These are phyloP conservation scores for Pharus latifolius DNA, from an alignment of 176 grass and related monocot genomes.

Conservation along the genomic window DNA sequence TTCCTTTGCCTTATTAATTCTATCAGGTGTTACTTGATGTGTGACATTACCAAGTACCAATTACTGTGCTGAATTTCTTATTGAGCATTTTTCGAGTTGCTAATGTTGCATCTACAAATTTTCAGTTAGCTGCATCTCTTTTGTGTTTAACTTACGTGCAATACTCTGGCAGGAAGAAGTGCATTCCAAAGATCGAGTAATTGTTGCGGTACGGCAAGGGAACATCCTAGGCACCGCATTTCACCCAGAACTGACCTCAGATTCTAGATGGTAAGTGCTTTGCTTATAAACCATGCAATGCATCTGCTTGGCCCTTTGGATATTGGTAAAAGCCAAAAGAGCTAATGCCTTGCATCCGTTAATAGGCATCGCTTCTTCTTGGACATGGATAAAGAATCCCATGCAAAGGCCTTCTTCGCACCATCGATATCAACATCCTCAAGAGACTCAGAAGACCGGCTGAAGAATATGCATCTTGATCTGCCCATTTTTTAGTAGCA, in stretches of 20 bases:
- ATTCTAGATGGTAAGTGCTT: slow-evolving; percentile 65
- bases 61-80: neutral
- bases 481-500: slow-evolving; percentile 82
- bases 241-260: slow-evolving; percentile 90
- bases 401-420: slow-evolving; percentile 18
- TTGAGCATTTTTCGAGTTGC: neutral
- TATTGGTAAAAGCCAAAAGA: too few relatives aligned
- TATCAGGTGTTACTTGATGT: neutral
- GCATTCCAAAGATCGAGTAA: slow-evolving; percentile 57
- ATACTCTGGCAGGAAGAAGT: slow-evolving; percentile 45
- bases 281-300: neutral
- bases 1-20: neutral
- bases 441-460: neutral
- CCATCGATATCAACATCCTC: slow-evolving; percentile 20
- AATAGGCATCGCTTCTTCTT: slow-evolving; percentile 76
- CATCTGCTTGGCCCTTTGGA: neutral
- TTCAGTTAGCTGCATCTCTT: neutral
- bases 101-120: neutral
- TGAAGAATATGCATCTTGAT: slow-evolving; percentile 35
- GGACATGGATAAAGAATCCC: slow-evolving; percentile 62
- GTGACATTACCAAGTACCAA: neutral
- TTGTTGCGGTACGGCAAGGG: slow-evolving; percentile 82
- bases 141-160: neutral
- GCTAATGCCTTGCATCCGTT: too few relatives aligned
- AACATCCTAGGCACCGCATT: slow-evolving; percentile 88